Base-by-base conservation (phyloP, 2,329 filamentous ascomycete species). In the Aspergillus japonicus region DNA sequence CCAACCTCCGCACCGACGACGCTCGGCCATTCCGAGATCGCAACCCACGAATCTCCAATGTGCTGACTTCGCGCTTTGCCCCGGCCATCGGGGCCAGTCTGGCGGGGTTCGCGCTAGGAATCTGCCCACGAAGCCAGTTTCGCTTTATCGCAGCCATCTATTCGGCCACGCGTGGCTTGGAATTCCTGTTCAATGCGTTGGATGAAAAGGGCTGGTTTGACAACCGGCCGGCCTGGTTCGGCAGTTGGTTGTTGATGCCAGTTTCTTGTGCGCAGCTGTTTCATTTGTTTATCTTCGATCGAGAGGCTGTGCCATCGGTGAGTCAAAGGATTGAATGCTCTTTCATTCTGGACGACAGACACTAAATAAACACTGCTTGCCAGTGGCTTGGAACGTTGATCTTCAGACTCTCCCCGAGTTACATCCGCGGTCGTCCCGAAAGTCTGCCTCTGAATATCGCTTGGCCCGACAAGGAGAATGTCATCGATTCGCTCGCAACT, bases 61-160 rank as follows among this genome's bases (percentile, higher is more conserved):
- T 90, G 0, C 81, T 99, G 59, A 96, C 92, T 0, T 96, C 92
- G 2, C 83, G 85, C 10, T 89, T 92, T 72, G 90, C 94, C 0
- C 94, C 94, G 0, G 92, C 93, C 2, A 83, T 97, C n/a, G 95
- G 94, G 11, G 93, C 94, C 5, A 92, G 91, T 68, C 76, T 97
- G 51, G 92, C 94, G 0, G 94, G 94, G 3, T 83, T 96, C 53
- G 89, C 91, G 53, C 81, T 98, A 19, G 91, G 90, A 7, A 84
- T 96, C 10, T 91, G 87, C 82, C 94, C 71, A 67, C 85, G 82
- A 42, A 83, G 87, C 63, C 87, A 90, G 66, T 73, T 95, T 66
- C 87, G 95, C 54, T 82, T 94, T 56, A 91, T 90, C 0, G 84
- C 95, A 50, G 88, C 92, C 14, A 91, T 98, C 62, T 96, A 94